Evolutionary conservation across 257 asterid genomes (phyloP), one percentile per base, ranked within the genome.

Genomic region (Fraxinus anomala): DNA sequence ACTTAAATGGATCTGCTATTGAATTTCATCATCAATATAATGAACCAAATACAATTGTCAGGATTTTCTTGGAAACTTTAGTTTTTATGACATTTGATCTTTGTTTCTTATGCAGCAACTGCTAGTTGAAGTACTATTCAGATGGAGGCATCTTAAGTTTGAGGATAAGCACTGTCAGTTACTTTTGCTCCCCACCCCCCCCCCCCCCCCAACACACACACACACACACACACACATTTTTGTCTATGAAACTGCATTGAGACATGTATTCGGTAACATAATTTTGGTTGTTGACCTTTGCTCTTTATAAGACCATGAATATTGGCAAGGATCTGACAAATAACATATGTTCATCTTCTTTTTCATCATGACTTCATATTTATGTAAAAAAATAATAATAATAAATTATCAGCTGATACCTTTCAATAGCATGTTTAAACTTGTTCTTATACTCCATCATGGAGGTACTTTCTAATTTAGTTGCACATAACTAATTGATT

Each of bases 381-480:
- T 49, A 21, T 56, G 49, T 61, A n/a, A 24, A 47, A 44, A 80
- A 21, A 13, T n/a, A 56, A 54, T 6, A 23, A 11, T 0, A 39
- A 39, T 1, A 42, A 11, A 42, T 12, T 74, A 28, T 21, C 61
- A 70, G 63, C n/a, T 76, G 47, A 19, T 66, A 3, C 31, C 30
- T 69, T 63, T 42, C 74, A 75, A 7, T n/a, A 37, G 26, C 74
- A 34, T 6, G 30, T 56, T 5, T 12, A 51, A 56, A 70, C 69
- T 61, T 78, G 71, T 68, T 68, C 59, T 81, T 42, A 34, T 13
- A 19, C 34, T 31, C 39, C 24, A n/a, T 44, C 70, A 5, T 26
- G 76, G 54, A 61, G 33, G 65, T 76, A 16, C 23, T 74, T 23
- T 66, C 47, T 65, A 72, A 76, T 68, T 63, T 44, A 39, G 36